Conservation (phyloP, 495 filamentous ascomycete genomes). For the Penicillium desertorum region DNA sequence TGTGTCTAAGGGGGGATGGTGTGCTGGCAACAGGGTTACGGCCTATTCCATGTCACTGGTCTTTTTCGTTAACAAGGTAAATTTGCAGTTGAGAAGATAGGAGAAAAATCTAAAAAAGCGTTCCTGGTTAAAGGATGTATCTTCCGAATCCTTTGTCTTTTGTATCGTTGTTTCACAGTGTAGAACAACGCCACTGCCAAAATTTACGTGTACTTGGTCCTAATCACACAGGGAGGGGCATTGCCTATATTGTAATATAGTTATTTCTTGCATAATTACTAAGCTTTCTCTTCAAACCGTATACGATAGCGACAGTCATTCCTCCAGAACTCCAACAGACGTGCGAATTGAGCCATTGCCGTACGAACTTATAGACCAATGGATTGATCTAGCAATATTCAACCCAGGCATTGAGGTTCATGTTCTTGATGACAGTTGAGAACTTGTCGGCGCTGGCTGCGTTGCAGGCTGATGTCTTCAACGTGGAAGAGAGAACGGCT, state of each 20-base stretch:
- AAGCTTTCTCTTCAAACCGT: background rate
- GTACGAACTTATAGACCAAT: background rate
- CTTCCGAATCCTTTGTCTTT: too few species aligned
- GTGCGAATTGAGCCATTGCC: background rate
- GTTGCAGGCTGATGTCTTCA: conserved; percentile 10
- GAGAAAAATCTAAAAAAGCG: background rate
- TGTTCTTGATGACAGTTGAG: conserved; percentile 15
- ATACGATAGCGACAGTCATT: background rate
- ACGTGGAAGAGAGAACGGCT: background rate
- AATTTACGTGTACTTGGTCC: background rate
- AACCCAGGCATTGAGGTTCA: conserved; percentile 15
- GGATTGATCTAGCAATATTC: conserved; percentile 4
- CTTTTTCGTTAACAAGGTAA: background rate
- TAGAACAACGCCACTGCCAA: background rate
- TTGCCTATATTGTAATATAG: background rate
- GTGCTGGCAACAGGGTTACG: background rate
- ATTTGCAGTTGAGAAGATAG: background rate
- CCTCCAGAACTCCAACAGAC: too few species aligned
- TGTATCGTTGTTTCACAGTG: background rate
- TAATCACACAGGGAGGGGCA: too few species aligned
- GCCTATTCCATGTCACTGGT: background rate
- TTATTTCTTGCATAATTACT: background rate
- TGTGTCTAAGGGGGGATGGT: conserved; percentile 36
- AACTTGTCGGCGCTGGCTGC: conserved; percentile 10
- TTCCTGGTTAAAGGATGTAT: too few species aligned